phyloP scores from a whole-genome alignment of 2,329 filamentous ascomycete genomes.

The Phoma sp. region DNA sequence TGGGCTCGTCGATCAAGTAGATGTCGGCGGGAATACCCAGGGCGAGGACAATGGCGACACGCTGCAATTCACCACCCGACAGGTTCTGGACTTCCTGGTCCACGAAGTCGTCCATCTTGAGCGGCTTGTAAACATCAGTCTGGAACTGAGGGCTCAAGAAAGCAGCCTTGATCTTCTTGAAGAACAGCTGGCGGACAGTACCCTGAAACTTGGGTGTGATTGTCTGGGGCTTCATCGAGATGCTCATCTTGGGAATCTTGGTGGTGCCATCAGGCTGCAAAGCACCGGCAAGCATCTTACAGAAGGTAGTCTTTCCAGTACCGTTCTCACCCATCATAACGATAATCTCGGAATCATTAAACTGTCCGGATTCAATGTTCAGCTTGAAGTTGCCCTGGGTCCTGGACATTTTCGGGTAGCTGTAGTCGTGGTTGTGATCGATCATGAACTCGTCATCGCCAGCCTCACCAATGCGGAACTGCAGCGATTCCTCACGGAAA shows the following conservation, averaged over 20 bases:
- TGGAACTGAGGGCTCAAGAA: constrained; percentile 98
- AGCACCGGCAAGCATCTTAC: constrained; percentile 90
- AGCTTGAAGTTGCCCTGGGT: constrained; percentile 89
- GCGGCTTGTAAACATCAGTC: constrained; percentile 99
- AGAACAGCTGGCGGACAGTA: constrained; percentile 96
- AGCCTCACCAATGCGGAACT: constrained; percentile 91
- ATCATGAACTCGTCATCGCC: constrained; percentile 88
- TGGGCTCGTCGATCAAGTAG: constrained; percentile 95
- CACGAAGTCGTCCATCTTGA: constrained; percentile 98
- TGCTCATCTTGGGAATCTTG: constrained; percentile 90
- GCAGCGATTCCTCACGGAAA: constrained; percentile 95
- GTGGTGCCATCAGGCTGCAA: constrained; percentile 84
- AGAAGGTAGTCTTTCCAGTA: constrained; percentile 99
- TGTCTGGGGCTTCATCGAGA: constrained; percentile 99
- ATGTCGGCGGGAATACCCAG: constrained; percentile 96
- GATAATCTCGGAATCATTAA: constrained; percentile 97
- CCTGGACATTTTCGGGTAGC: constrained; percentile 91
- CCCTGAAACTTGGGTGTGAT: constrained; percentile 98
- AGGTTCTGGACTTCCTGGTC: constrained; percentile 99
- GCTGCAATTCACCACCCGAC: constrained; percentile 98
- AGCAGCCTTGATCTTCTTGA: constrained; percentile 98
- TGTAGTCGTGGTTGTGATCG: constrained; percentile 84
- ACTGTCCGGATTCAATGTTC: constrained; percentile 78
- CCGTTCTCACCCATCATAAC: constrained; percentile 99
- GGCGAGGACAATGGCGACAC: constrained; percentile 97